Evolutionary conservation across 352 stramenopile genomes (phyloP).

Genomic region (Pythium inflatum): DNA sequence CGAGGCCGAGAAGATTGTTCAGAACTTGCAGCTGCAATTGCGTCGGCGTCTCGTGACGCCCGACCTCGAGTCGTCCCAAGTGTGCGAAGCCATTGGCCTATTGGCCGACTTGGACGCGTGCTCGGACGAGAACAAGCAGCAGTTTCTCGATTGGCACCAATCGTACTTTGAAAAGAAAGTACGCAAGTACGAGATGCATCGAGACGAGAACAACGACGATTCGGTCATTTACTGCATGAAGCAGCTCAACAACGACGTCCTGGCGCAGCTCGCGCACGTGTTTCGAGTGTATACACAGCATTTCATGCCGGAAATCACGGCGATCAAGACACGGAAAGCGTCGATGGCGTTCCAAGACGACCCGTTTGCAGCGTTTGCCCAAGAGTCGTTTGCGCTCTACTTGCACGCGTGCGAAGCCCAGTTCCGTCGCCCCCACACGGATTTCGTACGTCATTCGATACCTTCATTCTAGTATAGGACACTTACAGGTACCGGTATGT

Average conservation of each 20-base stretch:
- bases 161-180: constrained; percentile 64
- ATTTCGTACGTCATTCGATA: constrained; percentile 61
- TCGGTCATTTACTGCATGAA: constrained; percentile 68
- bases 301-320: constrained; percentile 59
- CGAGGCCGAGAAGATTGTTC: constrained; percentile 86
- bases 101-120: constrained; percentile 70
- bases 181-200: constrained; percentile 38
- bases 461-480: neutral
- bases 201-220: constrained; percentile 29
- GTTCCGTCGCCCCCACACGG: constrained; percentile 53
- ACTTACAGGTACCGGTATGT: neutral
- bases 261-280: constrained; percentile 55
- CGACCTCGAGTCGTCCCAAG: constrained; percentile 54
- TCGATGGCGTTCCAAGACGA: constrained; percentile 63
- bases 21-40: constrained; percentile 69
- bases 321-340: constrained; percentile 44
- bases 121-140: constrained; percentile 76
- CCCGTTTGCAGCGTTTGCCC: constrained; percentile 71
- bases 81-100: constrained; percentile 69
- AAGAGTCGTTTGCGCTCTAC: constrained; percentile 69
- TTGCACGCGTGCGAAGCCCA: constrained; percentile 52
- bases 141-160: constrained; percentile 87
- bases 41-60: constrained; percentile 56
- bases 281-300: constrained; percentile 71
- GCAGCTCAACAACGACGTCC: constrained; percentile 53